These are phyloP conservation scores for Botrytis elliptica DNA, from an alignment of 2,329 filamentous ascomycete genomes.

Conservation along the genomic window DNA sequence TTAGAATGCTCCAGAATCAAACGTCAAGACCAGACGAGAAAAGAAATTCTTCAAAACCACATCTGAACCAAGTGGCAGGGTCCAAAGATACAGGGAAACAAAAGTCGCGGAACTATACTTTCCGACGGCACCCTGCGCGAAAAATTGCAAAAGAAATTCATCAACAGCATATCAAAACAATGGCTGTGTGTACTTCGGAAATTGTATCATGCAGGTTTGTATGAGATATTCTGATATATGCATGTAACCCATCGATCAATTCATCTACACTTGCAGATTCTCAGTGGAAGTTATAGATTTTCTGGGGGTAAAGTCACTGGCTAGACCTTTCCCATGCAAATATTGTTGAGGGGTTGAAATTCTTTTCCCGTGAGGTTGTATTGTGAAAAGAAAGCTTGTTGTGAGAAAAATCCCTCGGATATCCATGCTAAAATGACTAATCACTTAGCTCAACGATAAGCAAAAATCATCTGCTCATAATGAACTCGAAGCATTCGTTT, in stretches of 20 bases:
- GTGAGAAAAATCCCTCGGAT: neutral
- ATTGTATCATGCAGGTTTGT: neutral
- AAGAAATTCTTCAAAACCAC: neutral
- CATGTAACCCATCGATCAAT: slow-evolving; percentile 7
- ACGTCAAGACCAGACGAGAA: neutral
- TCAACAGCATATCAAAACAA: neutral
- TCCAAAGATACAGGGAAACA: neutral
- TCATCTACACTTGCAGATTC: slow-evolving; percentile 5
- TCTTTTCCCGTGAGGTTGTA: neutral
- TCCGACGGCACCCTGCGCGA: neutral
- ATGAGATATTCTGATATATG: neutral
- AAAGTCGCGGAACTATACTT: neutral
- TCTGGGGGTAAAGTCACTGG: neutral
- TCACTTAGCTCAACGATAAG: neutral
- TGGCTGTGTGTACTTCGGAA: neutral
- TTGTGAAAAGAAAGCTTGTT: neutral
- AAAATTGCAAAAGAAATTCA: neutral
- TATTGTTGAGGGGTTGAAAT: neutral
- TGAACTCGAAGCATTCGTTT: neutral
- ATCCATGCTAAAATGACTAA: slow-evolving; percentile 9
- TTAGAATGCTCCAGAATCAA: neutral
- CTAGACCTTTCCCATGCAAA: neutral
- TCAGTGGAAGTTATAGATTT: neutral
- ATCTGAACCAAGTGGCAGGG: neutral
- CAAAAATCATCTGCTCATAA: neutral